Base-by-base conservation (phyloP, 2,329 filamentous ascomycete genomes). In the Drechslerella stenobrocha region DNA sequence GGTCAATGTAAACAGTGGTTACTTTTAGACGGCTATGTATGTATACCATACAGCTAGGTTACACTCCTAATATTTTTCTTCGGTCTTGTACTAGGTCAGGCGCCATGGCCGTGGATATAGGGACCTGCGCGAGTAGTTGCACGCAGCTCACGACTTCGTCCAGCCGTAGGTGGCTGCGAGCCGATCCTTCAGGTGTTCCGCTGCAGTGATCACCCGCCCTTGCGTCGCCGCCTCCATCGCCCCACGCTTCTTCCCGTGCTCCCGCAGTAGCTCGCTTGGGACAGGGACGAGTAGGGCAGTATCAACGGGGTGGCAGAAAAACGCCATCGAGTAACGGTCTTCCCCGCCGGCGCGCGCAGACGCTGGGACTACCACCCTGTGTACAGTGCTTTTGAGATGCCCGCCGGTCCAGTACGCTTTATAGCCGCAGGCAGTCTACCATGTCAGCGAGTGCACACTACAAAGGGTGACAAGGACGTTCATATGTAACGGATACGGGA, bases 321-420 rank as follows among this genome's bases (percentile, higher is more conserved):
- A 87, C 4, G 82, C 85, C 70, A 88, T 84, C 7, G 83, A 85
- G 73, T 87, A 87, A 47, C 85, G 77, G 28, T 77, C 80, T 69
- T 77, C 75, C 22, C 76, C 75, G 47, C 79, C 74, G n/a, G 75
- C 70, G 22, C 73, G 67, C 26, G 76, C 78, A 0, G 77, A 77
- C 24, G 75, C 73, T 1, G 81, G 81, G 71, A 96, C 93, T 0
- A 92, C 84, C 26, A 97, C 93, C 8, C 92, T 81, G 75, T 97
- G 93, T 3, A 96, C 84, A 0, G 92, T 96, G 72, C 87, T 90
- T 72, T 90, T 87, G 70, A 97, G 81, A 46, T 96, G 77, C 0
- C 91, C 90, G 70, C 88, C 87, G 0, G 93, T 97, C 92, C 92
- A 97, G 76, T 95, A 93, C 44, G 63, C 63, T 67, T 13, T n/a